A percentile compares a stretch with the other conserved stretches of the same genome.
These are phyloP conservation scores for Kodamaea laetipori DNA, from an alignment of 805 yeast species.

Conservation along the genomic window DNA sequence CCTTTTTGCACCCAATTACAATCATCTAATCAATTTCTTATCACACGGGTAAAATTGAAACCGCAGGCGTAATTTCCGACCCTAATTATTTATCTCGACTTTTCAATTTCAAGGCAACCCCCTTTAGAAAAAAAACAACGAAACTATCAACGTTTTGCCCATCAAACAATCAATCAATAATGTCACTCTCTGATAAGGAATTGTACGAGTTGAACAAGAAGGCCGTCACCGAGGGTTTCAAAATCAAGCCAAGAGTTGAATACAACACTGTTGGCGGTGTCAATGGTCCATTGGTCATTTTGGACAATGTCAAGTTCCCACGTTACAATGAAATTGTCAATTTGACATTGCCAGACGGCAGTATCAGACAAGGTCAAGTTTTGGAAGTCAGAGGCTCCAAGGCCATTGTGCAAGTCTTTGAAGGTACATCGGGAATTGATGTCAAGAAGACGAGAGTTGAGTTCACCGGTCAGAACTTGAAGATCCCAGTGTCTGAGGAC, in stretches of 20 bases:
- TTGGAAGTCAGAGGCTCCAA: conserved; percentile 95
- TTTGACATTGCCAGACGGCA: conserved; percentile 94
- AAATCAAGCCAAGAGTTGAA: conserved; percentile 84
- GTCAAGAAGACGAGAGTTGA: conserved; percentile 97
- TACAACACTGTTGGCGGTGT: conserved; percentile 98
- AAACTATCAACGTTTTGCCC: conserved; percentile 6
- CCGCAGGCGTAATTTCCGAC: conserved; percentile 6
- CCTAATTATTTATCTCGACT: conserved; percentile 1
- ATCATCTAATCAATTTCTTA: not conserved
- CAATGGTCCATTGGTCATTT: conserved; percentile 93
- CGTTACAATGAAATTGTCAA: conserved; percentile 96
- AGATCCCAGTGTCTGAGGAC: conserved; percentile 94
- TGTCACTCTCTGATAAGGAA: conserved; percentile 43
- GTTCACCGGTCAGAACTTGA: conserved; percentile 92
- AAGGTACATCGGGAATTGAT: conserved; percentile 98
- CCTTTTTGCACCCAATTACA: not conserved
- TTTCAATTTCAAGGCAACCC: conserved; percentile 6
- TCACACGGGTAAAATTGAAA: not conserved
- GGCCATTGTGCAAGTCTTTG: conserved; percentile 98
- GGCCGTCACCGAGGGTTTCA: conserved; percentile 91
- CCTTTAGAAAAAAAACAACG: conserved; percentile 8
- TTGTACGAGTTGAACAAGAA: conserved; percentile 78
- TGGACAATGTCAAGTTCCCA: conserved; percentile 50
- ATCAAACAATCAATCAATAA: conserved; percentile 17
- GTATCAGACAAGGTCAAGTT: conserved; percentile 95